Base-by-base conservation (phyloP, 2,329 filamentous ascomycete species). In the Neoascochyta sp. region DNA sequence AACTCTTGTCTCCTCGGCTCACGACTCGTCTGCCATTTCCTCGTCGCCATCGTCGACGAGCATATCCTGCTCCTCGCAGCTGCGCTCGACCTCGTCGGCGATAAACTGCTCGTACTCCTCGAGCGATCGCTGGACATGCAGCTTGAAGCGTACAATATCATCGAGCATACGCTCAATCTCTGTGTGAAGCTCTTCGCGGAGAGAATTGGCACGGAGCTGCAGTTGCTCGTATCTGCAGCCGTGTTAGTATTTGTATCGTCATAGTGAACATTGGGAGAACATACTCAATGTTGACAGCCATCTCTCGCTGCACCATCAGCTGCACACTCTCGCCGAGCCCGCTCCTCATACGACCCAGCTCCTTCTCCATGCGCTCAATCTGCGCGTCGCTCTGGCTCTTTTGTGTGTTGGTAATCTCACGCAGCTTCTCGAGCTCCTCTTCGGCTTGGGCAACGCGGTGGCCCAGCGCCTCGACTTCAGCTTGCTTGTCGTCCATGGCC, bases 281-380 rank as follows among this genome's bases (percentile, higher is more conserved):
- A 58, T 70, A 90, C 84, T 96, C 89, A 50, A 96, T 92, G 39
- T 90, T 93, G 9, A 87, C 92, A 52, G 89, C 94, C 78, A 96
- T 95, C 69, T 96, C 89, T 32, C 86, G 75, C 64, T 95, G 90
- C 62, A 95, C 88, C 76, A 95, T 83, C 26, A 94, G 65, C 64
- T 95, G 86, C 30, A 95, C 84, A 18, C 81, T 88, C 62, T 95
- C 90, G 3, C 79, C 82, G 16, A 95, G 70, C 8, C 82, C 83
- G 2, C 83, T 78, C 22, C 89, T 77, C 86, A 96, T 94, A 60
- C 88, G 86, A 25, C 86, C 84, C n/a, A 98, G 70, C 62, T 98
- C 89, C 65, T 95, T 95, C 67, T 98, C 92, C 83, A 95, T 93
- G 70, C 92, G 92, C 65, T 98, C 92, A 52, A 98, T 95, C 62